Evolutionary conservation across 2,329 filamentous ascomycete genomes (phyloP).

Genomic region (Bipolaris cookei): DNA sequence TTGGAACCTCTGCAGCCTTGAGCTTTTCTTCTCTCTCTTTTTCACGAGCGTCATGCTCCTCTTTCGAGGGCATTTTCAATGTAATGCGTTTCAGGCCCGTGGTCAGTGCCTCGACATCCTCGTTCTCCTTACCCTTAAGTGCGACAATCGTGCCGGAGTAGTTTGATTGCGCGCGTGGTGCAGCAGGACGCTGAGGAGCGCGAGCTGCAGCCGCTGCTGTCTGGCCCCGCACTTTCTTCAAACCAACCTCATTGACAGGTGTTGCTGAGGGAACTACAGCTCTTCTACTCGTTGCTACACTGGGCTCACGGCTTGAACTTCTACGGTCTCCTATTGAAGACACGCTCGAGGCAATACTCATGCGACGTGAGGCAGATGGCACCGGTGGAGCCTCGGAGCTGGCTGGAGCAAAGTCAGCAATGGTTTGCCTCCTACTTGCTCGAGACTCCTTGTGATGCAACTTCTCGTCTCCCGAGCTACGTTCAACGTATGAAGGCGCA

Average conservation of each 20-base stretch:
- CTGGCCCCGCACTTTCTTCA: slow-evolving; percentile 66
- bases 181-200: slow-evolving; percentile 46
- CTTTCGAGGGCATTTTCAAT: slow-evolving; percentile 63
- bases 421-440: slow-evolving; percentile 48
- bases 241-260: slow-evolving; percentile 51
- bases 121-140: slow-evolving; percentile 37
- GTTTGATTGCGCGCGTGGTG: slow-evolving; percentile 51
- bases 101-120: slow-evolving; percentile 57
- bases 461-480: slow-evolving; percentile 53
- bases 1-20: slow-evolving; percentile 42
- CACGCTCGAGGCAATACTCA: slow-evolving; percentile 55
- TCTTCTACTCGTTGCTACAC: slow-evolving; percentile 45
- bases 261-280: slow-evolving; percentile 31
- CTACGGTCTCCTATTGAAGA: slow-evolving; percentile 47
- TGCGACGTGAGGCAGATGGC: slow-evolving; percentile 46
- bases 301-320: slow-evolving; percentile 45
- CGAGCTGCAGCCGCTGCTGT: slow-evolving; percentile 46
- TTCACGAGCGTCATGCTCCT: slow-evolving; percentile 63
- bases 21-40: slow-evolving; percentile 53
- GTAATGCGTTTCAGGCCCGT: slow-evolving; percentile 64
- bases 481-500: slow-evolving; percentile 58
- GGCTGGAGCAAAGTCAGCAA: slow-evolving; percentile 46
- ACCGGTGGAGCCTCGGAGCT: slow-evolving; percentile 31
- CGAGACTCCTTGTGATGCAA: slow-evolving; percentile 30
- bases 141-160: slow-evolving; percentile 35